These are phyloP conservation scores for Candida adriatica DNA, from an alignment of 805 yeast species.

Conservation along the genomic window DNA sequence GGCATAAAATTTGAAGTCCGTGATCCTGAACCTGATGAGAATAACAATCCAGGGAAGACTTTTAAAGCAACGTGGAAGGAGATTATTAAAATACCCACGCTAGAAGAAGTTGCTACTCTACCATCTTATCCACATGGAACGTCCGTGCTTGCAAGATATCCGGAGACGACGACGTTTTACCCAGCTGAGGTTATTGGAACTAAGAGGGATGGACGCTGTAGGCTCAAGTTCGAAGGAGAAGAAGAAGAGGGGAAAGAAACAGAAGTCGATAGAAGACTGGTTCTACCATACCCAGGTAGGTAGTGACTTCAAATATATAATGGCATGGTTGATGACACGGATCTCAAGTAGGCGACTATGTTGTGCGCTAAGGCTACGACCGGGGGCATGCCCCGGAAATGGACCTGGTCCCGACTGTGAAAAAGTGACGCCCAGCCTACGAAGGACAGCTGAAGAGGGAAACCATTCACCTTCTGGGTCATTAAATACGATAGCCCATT, in stretches of 20 bases:
- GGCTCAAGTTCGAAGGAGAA: conserved; percentile 89
- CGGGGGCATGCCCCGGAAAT: too few relatives aligned
- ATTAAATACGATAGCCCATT: too few relatives aligned
- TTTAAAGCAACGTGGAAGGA: conserved; percentile 83
- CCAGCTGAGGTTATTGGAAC: conserved; percentile 86
- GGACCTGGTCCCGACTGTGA: too few relatives aligned
- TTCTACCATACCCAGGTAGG: conserved; percentile 59
- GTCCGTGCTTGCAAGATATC: conserved; percentile 86
- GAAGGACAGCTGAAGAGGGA: too few relatives aligned
- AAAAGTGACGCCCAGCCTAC: too few relatives aligned
- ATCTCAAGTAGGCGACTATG: too few relatives aligned
- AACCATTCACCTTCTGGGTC: too few relatives aligned
- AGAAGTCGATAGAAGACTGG: conserved; percentile 80
- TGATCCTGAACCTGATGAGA: conserved; percentile 97
- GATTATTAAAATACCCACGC: conserved; percentile 61
- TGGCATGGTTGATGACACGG: too few relatives aligned
- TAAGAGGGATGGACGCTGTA: conserved; percentile 66
- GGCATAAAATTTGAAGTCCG: conserved; percentile 78
- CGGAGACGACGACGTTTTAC: conserved; percentile 95
- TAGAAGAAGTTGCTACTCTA: conserved; percentile 33
- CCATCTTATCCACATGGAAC: conserved; percentile 64
- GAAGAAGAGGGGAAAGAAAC: conserved; percentile 96
- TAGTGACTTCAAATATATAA: too few relatives aligned
- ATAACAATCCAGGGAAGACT: conserved; percentile 78
- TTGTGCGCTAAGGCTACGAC: too few relatives aligned